A percentile compares a stretch with the other conserved stretches of the same genome.
phyloP scores from a whole-genome alignment of 768 basidiomycete species.

The Suillus fuscotomentosus region DNA sequence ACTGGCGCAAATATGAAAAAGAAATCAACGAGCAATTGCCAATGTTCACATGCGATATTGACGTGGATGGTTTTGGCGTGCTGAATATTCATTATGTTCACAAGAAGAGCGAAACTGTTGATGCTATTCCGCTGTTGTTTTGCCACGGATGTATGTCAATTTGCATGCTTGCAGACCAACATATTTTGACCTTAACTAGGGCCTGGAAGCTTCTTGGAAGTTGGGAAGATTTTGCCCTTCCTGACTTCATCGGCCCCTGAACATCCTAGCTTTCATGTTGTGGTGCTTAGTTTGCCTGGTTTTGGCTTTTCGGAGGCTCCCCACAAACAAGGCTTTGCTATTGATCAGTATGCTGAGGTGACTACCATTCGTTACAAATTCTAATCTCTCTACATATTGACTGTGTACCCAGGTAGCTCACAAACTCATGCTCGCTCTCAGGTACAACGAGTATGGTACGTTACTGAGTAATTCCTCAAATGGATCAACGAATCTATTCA shows the following conservation, averaged over 20 bases:
- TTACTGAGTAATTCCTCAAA: background rate
- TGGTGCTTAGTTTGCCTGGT: conserved; percentile 29
- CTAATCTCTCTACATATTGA: conserved; percentile 3
- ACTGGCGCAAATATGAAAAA: conserved; percentile 56
- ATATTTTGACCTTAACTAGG: conserved; percentile 32
- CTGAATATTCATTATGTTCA: conserved; percentile 62
- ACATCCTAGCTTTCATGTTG: conserved; percentile 62
- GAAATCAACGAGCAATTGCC: conserved; percentile 36
- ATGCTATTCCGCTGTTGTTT: conserved; percentile 60
- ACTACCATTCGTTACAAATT: background rate
- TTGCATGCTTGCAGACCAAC: background rate
- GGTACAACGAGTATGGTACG: conserved; percentile 17
- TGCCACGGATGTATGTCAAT: conserved; percentile 51
- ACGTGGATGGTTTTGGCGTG: conserved; percentile 44
- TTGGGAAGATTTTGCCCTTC: conserved; percentile 49
- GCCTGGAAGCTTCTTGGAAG: conserved; percentile 63
- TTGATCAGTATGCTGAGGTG: conserved; percentile 54
- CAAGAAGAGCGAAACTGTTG: conserved; percentile 39
- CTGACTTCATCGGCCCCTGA: conserved; percentile 39
- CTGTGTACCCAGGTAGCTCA: conserved; percentile 35
- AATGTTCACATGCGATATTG: conserved; percentile 47
- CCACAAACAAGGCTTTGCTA: conserved; percentile 47
- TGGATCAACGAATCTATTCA: background rate
- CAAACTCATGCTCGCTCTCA: conserved; percentile 48
- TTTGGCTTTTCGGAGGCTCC: conserved; percentile 62